phyloP scores from a whole-genome alignment of 768 basidiomycete genomes.

The Lentinula lateritia region DNA sequence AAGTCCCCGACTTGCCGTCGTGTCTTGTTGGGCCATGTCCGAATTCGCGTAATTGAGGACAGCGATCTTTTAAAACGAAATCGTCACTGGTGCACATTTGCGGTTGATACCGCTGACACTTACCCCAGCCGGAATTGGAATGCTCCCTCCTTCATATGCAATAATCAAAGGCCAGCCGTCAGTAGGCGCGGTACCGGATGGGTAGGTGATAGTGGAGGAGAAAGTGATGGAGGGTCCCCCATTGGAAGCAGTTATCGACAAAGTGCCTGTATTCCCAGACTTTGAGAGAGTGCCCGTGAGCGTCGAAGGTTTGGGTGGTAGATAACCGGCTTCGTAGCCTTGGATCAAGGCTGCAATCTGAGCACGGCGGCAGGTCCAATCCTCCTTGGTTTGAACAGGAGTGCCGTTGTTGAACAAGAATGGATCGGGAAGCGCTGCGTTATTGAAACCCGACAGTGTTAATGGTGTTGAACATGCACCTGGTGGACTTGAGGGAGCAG shows the following conservation, averaged over 20 bases:
- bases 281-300: conserved; percentile 40
- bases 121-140: conserved; percentile 30
- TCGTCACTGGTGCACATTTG: conserved; percentile 10
- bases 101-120: not conserved
- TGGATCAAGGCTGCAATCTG: conserved; percentile 47
- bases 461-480: conserved; percentile 9
- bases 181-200: conserved; percentile 38
- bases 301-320: conserved; percentile 41
- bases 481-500: not conserved
- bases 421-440: conserved; percentile 45
- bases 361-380: conserved; percentile 46
- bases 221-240: conserved; percentile 44
- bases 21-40: conserved; percentile 46
- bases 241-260: conserved; percentile 44
- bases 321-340: conserved; percentile 45
- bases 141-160: conserved; percentile 39
- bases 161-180: conserved; percentile 39
- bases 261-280: conserved; percentile 19
- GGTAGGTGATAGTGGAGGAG: conserved; percentile 37
- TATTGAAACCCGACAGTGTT: conserved; percentile 26
- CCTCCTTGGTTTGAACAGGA: conserved; percentile 33
- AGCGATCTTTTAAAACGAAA: conserved; percentile 15
- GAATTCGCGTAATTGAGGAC: conserved; percentile 50
- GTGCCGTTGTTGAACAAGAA: conserved; percentile 46
- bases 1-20: conserved; percentile 38